Conservation (phyloP, 768 basidiomycete species). For the Collybia sordida region DNA sequence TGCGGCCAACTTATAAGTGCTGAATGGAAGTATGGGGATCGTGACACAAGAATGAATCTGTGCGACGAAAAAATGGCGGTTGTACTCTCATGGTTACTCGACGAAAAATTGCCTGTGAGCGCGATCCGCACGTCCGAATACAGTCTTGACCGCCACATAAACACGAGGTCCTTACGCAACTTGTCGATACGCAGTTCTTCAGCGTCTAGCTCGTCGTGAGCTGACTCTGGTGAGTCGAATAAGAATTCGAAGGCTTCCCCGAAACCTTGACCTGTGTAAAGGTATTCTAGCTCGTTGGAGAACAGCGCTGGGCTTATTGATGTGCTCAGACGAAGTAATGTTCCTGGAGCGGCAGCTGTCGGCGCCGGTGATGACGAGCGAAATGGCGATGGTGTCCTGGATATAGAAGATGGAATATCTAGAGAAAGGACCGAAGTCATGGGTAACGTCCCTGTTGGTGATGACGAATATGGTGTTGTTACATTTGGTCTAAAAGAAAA, state of each 20-base stretch:
- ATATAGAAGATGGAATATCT: conserved; percentile 38
- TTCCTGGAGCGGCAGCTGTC: conserved; percentile 34
- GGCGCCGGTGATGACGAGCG: conserved; percentile 46
- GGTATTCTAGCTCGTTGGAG: conserved; percentile 87
- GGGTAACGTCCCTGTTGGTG: conserved; percentile 49
- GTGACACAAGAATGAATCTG: conserved; percentile 87
- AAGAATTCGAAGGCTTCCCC: conserved; percentile 88
- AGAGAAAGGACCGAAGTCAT: conserved; percentile 66
- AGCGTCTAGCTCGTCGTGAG: conserved; percentile 43
- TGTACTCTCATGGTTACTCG: conserved; percentile 61
- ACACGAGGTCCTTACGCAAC: conserved; percentile 89
- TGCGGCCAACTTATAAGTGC: conserved; percentile 69
- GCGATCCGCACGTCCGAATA: conserved; percentile 90
- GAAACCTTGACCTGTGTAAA: conserved; percentile 91
- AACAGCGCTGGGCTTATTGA: conserved; percentile 79
- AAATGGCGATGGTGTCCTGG: conserved; percentile 34
- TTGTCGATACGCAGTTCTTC: conserved; percentile 71
- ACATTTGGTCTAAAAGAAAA: conserved; percentile 70
- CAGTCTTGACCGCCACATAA: conserved; percentile 94
- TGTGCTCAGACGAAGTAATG: conserved; percentile 62
- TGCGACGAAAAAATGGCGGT: conserved; percentile 91
- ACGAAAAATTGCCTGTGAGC: conserved; percentile 68
- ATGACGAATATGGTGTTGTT: conserved; percentile 35
- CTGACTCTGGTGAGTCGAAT: conserved; percentile 64
- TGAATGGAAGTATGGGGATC: conserved; percentile 84